Conservation (phyloP, 2,329 filamentous ascomycete genomes). For the Sclerotinia borealis region DNA sequence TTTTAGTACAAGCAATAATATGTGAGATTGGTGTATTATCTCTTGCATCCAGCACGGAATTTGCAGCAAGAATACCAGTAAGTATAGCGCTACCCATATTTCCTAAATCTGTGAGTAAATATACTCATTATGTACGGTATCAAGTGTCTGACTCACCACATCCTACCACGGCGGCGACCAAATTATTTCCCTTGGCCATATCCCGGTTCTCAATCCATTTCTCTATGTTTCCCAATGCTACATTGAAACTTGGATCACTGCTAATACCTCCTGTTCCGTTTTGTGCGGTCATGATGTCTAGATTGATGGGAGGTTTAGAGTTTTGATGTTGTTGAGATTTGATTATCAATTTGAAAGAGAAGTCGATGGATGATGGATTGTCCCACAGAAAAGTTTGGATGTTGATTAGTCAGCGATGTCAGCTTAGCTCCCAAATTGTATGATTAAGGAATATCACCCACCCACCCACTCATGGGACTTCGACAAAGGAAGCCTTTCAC, state of each 20-base stretch:
- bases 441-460: background rate
- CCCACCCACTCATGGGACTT: background rate
- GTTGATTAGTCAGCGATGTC: background rate
- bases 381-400: background rate
- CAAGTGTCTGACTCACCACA: conserved; percentile 9
- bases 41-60: background rate
- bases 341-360: background rate
- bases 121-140: background rate
- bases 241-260: background rate
- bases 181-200: background rate
- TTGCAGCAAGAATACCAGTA: conserved; percentile 1
- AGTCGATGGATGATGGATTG: no score
- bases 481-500: no score
- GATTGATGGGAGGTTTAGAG: background rate
- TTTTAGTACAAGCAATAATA: conserved; percentile 11
- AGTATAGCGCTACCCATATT: conserved; percentile 11
- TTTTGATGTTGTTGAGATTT: background rate
- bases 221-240: background rate
- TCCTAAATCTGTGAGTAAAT: conserved; percentile 2
- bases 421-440: background rate
- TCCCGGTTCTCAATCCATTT: background rate
- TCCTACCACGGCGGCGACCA: conserved; percentile 10
- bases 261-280: background rate
- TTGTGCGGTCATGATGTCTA: background rate
- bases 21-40: conserved; percentile 9